These are phyloP conservation scores for Arthrobotrys sphaeroides DNA, from an alignment of 2,329 filamentous ascomycete genomes.

Conservation along the genomic window DNA sequence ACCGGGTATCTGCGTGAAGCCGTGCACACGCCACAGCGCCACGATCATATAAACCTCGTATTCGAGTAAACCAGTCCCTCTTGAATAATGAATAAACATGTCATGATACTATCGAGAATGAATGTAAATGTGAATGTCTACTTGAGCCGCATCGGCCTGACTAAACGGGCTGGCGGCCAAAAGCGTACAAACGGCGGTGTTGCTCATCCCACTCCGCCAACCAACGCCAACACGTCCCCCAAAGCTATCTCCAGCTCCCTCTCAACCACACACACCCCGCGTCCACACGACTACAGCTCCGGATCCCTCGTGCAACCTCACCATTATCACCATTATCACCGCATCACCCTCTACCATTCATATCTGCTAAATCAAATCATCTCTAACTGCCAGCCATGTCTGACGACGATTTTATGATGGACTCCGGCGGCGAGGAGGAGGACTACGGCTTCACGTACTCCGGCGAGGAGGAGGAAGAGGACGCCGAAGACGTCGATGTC, in stretches of 20 bases:
- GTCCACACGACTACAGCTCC: neutral
- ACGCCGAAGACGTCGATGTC: slow-evolving; percentile 92
- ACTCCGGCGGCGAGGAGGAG: slow-evolving; percentile 86
- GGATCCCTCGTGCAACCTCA: neutral
- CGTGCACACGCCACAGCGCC: no score
- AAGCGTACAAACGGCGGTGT: neutral
- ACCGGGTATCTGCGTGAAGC: no score
- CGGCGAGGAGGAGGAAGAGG: slow-evolving; percentile 93
- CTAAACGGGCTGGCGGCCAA: neutral
- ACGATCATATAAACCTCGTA: no score
- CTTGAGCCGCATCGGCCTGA: neutral
- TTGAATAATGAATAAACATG: no score
- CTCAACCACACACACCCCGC: neutral
- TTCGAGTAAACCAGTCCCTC: no score
- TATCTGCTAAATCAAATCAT: no score
- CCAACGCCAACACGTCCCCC: slow-evolving; percentile 12
- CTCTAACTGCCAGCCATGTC: slow-evolving; percentile 69
- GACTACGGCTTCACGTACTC: slow-evolving; percentile 96
- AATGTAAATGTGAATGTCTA: neutral
- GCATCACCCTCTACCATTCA: neutral
- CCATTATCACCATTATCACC: neutral
- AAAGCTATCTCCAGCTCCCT: neutral
- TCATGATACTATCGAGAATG: no score
- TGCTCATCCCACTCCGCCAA: slow-evolving; percentile 1
- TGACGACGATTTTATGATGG: slow-evolving; percentile 93